These are phyloP conservation scores for Hypomontagnella monticulosa DNA, from an alignment of 495 filamentous ascomycete species.

Conservation along the genomic window DNA sequence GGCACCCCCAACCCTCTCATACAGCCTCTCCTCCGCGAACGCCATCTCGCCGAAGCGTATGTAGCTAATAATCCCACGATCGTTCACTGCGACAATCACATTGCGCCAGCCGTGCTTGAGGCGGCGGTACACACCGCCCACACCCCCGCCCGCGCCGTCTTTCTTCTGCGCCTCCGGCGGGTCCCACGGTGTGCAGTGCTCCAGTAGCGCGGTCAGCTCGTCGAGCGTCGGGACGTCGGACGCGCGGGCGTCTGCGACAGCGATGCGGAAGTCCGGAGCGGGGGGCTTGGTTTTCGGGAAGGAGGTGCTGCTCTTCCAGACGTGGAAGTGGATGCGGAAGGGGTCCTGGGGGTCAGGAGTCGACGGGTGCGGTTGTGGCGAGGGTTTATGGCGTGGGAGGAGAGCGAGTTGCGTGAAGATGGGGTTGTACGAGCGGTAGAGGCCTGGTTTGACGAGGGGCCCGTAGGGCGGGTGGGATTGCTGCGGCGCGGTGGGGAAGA, in stretches of 20 bases:
- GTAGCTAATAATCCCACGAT: constrained; percentile 89
- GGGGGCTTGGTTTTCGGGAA: constrained; percentile 81
- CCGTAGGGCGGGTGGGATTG: constrained; percentile 56
- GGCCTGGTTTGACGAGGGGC: constrained; percentile 76
- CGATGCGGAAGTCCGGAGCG: constrained; percentile 81
- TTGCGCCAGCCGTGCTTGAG: constrained; percentile 86
- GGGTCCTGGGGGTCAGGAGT: constrained; percentile 54
- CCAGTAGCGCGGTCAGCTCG: constrained; percentile 75
- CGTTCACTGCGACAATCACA: constrained; percentile 86
- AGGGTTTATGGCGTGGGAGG: constrained; percentile 77
- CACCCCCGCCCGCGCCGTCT: constrained; percentile 37
- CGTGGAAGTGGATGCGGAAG: constrained; percentile 75
- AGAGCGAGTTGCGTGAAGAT: constrained; percentile 80
- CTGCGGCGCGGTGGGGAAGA: constrained; percentile 36
- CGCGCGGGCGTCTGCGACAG: constrained; percentile 78
- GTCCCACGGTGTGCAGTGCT: constrained; percentile 68
- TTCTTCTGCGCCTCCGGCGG: constrained; percentile 64
- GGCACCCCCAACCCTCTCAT: constrained; percentile 53
- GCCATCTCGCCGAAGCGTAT: constrained; percentile 79
- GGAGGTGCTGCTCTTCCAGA: constrained; percentile 74
- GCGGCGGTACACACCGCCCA: constrained; percentile 65
- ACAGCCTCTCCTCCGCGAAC: constrained; percentile 80
- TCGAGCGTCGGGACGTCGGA: constrained; percentile 74
- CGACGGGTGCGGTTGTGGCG: constrained; percentile 41
- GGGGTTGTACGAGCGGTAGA: constrained; percentile 80